Evolutionary conservation across 2,329 filamentous ascomycete species (phyloP).

Genomic region (Dothiorella sarmentorum): DNA sequence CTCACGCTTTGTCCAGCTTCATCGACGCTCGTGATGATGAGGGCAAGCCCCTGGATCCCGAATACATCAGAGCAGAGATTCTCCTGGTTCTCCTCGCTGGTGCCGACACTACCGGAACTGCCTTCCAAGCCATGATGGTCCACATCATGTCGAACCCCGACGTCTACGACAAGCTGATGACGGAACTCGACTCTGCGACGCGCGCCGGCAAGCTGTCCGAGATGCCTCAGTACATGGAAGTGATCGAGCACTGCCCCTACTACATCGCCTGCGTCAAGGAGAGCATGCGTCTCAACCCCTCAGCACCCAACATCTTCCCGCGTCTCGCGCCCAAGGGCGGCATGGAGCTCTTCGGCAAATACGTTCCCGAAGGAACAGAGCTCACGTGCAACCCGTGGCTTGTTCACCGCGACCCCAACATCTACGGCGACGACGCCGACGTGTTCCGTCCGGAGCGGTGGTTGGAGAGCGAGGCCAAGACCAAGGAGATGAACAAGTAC

Average conservation of each 20-base stretch:
- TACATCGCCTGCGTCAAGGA: slow-evolving; percentile 52
- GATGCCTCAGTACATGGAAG: slow-evolving; percentile 29
- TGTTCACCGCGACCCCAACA: slow-evolving; percentile 28
- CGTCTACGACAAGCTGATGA: slow-evolving; percentile 48
- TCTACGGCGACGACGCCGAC: slow-evolving; percentile 30
- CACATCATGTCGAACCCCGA: slow-evolving; percentile 40
- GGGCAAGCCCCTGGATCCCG: slow-evolving; percentile 46
- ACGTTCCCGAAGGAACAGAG: slow-evolving; percentile 28
- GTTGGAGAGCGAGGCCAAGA: slow-evolving; percentile 35
- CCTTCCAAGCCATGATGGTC: slow-evolving; percentile 48
- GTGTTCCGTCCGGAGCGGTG: slow-evolving; percentile 31
- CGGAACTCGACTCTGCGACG: slow-evolving; percentile 43
- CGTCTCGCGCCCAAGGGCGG: slow-evolving; percentile 39
- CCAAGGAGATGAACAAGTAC: slow-evolving; percentile 46
- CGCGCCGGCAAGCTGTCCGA: slow-evolving; percentile 28
- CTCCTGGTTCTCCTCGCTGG: slow-evolving; percentile 52
- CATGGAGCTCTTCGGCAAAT: slow-evolving; percentile 36
- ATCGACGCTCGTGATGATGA: slow-evolving; percentile 37
- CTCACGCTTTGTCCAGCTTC: slow-evolving; percentile 23
- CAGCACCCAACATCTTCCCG: slow-evolving; percentile 51
- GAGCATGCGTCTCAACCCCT: slow-evolving; percentile 50
- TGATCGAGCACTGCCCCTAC: slow-evolving; percentile 39
- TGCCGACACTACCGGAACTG: slow-evolving; percentile 52
- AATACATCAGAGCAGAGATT: slow-evolving; percentile 54
- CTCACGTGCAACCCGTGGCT: slow-evolving; percentile 32